Percentiles rank a stretch among this genome's conserved stretches.
Conservation (phyloP, 2,329 filamentous ascomycete genomes). For the Fusarium nurragi region DNA sequence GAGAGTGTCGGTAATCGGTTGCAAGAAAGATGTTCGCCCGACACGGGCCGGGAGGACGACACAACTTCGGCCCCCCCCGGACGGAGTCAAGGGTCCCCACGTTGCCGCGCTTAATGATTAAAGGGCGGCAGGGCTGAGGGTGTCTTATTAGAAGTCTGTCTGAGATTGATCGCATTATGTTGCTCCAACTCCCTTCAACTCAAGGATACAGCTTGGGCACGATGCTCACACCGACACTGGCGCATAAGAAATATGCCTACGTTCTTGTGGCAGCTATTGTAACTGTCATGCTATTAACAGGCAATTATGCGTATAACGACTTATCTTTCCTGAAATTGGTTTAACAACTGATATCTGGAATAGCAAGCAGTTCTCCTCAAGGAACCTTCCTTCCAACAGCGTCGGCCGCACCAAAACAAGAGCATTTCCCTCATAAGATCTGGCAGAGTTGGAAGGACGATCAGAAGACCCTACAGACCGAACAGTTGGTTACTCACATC, state of each 20-base stretch:
- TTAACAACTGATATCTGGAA: conserved; percentile 3
- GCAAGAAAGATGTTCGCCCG: not conserved
- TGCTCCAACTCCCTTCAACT: not conserved
- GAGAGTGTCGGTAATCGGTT: not conserved
- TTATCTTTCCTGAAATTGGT: not conserved
- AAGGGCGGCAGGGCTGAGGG: conserved; percentile 3
- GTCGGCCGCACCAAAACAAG: not conserved
- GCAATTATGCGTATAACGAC: conserved; percentile 20
- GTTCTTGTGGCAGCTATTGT: conserved; percentile 1
- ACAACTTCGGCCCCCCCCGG: conserved; percentile 1
- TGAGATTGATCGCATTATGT: not conserved
- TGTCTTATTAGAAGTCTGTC: not conserved
- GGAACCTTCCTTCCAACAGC: not conserved
- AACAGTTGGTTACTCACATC: conserved; percentile 44
- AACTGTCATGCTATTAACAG: conserved; percentile 6
- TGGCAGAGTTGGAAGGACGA: conserved; percentile 49
- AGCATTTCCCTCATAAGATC: conserved; percentile 40
- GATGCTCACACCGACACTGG: not conserved
- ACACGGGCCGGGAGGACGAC: not conserved
- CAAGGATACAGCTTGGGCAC: not conserved
- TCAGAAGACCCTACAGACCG: conserved; percentile 42
- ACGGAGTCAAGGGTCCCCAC: not conserved
- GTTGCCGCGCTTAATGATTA: not conserved
- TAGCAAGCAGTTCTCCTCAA: not conserved
- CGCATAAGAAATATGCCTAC: conserved; percentile 12